phyloP scores from a whole-genome alignment of 441 rosid species.

The Hypseocharis bilobata region DNA sequence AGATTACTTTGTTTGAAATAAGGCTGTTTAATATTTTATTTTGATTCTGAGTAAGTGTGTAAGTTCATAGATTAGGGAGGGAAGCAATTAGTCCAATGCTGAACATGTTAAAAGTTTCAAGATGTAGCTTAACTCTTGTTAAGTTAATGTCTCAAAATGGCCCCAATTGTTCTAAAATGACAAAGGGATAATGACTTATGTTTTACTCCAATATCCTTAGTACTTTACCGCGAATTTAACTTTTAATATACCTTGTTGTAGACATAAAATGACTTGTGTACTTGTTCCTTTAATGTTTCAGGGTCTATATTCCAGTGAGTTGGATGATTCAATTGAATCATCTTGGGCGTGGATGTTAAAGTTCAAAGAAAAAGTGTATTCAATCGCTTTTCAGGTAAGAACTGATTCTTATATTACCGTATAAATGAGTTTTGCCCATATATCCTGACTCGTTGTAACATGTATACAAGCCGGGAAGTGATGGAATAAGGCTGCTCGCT shows the following conservation, averaged over 20 bases:
- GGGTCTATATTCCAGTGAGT: conserved; percentile 68
- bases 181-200: background rate
- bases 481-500: conserved; percentile 69
- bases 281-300: conserved; percentile 23
- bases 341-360: conserved; percentile 80
- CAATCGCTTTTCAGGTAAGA: conserved; percentile 69
- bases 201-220: background rate
- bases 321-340: conserved; percentile 55
- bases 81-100: too few relatives aligned
- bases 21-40: background rate
- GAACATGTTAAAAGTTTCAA: background rate
- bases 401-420: conserved; percentile 13
- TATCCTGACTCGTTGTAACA: conserved; percentile 28
- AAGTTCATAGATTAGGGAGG: background rate
- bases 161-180: background rate
- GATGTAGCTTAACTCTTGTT: background rate
- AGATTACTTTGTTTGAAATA: background rate
- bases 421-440: conserved; percentile 14
- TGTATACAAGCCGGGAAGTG: conserved; percentile 62
- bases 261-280: conserved; percentile 3
- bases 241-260: background rate
- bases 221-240: background rate
- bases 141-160: background rate
- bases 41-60: background rate
- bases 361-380: conserved; percentile 76